These are phyloP conservation scores for Euphorbia lathyris DNA, from an alignment of 345 rosid genomes.

Conservation along the genomic window DNA sequence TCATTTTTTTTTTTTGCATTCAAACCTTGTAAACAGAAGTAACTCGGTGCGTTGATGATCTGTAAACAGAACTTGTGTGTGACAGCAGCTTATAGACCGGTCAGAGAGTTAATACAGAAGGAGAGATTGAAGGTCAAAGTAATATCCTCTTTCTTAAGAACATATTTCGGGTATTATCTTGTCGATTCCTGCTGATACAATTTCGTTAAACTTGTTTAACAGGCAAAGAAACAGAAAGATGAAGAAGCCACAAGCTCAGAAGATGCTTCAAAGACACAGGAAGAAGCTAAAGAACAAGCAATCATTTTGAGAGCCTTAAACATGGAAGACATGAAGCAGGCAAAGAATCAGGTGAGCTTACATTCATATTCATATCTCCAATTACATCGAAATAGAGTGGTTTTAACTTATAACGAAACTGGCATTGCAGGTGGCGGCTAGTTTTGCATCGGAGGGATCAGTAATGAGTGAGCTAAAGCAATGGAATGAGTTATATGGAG, in stretches of 20 bases:
- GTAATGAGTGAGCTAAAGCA: slow-evolving; percentile 76
- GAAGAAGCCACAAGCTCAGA: slow-evolving; percentile 55
- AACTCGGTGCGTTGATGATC: slow-evolving; percentile 20
- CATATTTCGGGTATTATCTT: not conserved
- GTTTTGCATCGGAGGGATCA: slow-evolving; percentile 81
- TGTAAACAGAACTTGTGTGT: slow-evolving; percentile 79
- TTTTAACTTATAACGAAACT: not conserved
- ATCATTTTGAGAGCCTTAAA: slow-evolving; percentile 68
- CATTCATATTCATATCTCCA: not conserved
- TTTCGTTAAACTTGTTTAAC: slow-evolving; percentile 13
- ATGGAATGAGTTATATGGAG: slow-evolving; percentile 89
- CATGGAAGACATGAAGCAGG: slow-evolving; percentile 93
- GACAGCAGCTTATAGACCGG: slow-evolving; percentile 97
- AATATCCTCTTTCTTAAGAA: not conserved
- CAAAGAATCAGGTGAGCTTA: slow-evolving; percentile 78
- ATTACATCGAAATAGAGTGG: not conserved
- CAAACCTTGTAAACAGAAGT: not conserved
- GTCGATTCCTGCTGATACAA: not conserved
- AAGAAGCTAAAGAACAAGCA: slow-evolving; percentile 45
- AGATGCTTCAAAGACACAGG: slow-evolving; percentile 42
- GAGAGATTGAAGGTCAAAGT: slow-evolving; percentile 80
- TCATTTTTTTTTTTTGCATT: not conserved
- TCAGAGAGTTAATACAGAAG: slow-evolving; percentile 80
- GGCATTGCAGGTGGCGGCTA: slow-evolving; percentile 69
- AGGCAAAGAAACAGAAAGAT: slow-evolving; percentile 69